Percentiles rank a stretch among this genome's conserved stretches.
These are phyloP conservation scores for Solanum pimpinellifolium DNA, from an alignment of 257 asterid species.

Conservation along the genomic window DNA sequence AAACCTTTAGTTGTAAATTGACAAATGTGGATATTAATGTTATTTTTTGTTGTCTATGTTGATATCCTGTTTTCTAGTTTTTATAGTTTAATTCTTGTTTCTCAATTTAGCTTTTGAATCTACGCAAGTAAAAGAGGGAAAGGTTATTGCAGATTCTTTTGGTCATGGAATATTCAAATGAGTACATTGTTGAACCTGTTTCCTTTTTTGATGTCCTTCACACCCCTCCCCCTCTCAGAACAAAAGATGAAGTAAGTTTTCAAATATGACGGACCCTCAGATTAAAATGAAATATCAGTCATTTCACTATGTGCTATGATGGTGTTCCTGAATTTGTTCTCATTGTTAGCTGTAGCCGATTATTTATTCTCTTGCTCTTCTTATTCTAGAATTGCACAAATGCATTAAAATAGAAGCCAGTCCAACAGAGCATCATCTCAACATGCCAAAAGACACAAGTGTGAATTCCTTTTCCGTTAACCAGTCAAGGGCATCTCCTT, in stretches of 20 bases:
- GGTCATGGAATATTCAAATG: not conserved
- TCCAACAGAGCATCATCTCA: not conserved
- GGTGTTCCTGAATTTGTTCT: not conserved
- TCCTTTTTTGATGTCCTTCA: not conserved
- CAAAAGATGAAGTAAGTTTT: not conserved
- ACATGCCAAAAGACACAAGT: slow-evolving; percentile 67
- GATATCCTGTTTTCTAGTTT: not conserved
- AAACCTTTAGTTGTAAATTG: not conserved
- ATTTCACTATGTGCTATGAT: not conserved
- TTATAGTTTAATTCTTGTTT: not conserved
- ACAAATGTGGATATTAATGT: not conserved
- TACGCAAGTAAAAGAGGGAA: not conserved
- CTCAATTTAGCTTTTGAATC: not conserved
- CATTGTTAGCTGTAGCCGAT: not conserved
- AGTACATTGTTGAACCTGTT: not conserved
- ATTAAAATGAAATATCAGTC: not conserved
- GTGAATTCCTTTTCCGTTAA: slow-evolving; percentile 31
- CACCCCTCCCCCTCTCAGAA: not conserved
- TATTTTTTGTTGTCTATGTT: not conserved
- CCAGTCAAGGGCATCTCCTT: slow-evolving; percentile 41
- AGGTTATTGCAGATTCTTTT: not conserved
- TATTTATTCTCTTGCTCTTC: not conserved
- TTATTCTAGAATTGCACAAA: not conserved
- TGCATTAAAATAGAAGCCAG: not conserved
- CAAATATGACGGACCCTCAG: not conserved